These are phyloP conservation scores for Phytopythium delawarense DNA, from an alignment of 352 stramenopile species.

Conservation along the genomic window DNA sequence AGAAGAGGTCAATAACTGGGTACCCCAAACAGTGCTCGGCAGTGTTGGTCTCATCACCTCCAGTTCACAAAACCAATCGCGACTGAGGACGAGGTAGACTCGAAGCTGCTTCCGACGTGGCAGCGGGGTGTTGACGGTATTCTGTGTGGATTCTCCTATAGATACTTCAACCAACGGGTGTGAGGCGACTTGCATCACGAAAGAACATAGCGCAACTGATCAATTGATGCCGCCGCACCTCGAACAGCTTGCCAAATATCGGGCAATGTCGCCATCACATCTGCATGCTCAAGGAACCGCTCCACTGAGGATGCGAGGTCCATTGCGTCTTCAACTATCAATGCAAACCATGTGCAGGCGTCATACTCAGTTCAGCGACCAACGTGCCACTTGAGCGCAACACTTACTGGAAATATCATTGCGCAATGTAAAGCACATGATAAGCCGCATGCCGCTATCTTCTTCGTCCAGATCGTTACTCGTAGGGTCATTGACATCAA, in stretches of 20 bases:
- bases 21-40: too few species aligned
- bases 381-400: background rate
- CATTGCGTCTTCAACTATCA: constrained; percentile 32
- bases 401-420: constrained; percentile 24
- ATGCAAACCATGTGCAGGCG: background rate
- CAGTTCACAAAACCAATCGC: constrained; percentile 33
- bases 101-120: constrained; percentile 30
- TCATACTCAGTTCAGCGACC: background rate
- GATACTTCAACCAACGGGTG: constrained; percentile 13
- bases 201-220: too few species aligned
- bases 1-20: background rate
- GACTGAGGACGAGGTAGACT: constrained; percentile 29
- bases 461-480: constrained; percentile 11
- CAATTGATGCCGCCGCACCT: constrained; percentile 16
- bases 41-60: constrained; percentile 17
- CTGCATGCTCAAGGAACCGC: constrained; percentile 30
- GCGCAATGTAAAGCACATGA: constrained; percentile 28
- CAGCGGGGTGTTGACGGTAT: constrained; percentile 5
- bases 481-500: constrained; percentile 7
- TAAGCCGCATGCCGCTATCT: constrained; percentile 17
- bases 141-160: constrained; percentile 13
- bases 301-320: constrained; percentile 45
- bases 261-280: constrained; percentile 27
- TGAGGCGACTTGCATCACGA: background rate
- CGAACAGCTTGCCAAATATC: constrained; percentile 33